A percentile compares a stretch with the other conserved stretches of the same genome.
phyloP scores from a whole-genome alignment of 148 eudicot species.

The Pharnaceum exiguum region DNA sequence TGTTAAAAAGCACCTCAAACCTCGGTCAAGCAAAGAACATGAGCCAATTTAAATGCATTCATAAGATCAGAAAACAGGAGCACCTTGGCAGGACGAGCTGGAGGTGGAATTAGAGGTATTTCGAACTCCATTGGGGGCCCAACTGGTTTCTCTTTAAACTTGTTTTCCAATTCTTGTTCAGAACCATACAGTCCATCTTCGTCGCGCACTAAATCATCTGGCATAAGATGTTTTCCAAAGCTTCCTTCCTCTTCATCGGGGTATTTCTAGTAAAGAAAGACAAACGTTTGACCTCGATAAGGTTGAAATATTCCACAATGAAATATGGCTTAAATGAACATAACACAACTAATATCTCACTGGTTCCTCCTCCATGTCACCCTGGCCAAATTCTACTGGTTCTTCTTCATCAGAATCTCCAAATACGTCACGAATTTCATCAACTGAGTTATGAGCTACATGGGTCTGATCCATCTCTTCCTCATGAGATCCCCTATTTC shows the following conservation, averaged over 20 bases:
- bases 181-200: conserved; percentile 76
- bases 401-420: conserved; percentile 99
- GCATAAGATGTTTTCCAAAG: conserved; percentile 61
- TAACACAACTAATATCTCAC: conserved; percentile 32
- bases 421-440: conserved; percentile 94
- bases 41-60: too few species aligned
- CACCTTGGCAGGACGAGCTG: conserved; percentile 77
- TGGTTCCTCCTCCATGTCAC: conserved; percentile 59
- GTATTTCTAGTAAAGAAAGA: conserved; percentile 40
- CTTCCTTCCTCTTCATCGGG: conserved; percentile 80
- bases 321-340: not conserved
- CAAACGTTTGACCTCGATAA: not conserved
- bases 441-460: conserved; percentile 53
- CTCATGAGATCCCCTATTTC: conserved; percentile 49
- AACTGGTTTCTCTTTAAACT: conserved; percentile 65
- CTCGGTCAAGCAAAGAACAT: not conserved
- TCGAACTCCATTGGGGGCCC: conserved; percentile 92
- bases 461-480: conserved; percentile 71
- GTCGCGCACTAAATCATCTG: conserved; percentile 84
- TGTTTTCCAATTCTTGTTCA: conserved; percentile 78
- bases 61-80: not conserved
- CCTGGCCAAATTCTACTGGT: conserved; percentile 60
- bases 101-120: conserved; percentile 87
- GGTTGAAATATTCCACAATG: conserved; percentile 7
- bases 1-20: not conserved